phyloP scores from a whole-genome alignment of 768 basidiomycete genomes.

The Steccherinum ochraceum region DNA sequence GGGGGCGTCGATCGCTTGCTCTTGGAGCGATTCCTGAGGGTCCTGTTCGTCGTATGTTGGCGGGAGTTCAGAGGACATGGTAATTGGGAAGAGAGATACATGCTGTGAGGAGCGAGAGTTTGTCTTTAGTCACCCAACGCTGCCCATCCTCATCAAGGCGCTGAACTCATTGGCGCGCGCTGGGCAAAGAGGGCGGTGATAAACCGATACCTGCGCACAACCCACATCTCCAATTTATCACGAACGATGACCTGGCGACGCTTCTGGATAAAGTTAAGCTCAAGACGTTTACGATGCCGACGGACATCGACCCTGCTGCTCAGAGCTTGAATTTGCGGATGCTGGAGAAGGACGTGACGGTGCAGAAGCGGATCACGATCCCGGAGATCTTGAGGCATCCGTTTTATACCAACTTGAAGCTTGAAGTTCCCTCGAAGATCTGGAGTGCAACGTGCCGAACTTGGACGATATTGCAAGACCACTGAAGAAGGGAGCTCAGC shows the following conservation, averaged over 20 bases:
- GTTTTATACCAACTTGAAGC: too few species aligned
- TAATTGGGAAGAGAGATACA: constrained; percentile 2
- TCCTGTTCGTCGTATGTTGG: constrained; percentile 17
- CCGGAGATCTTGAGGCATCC: constrained; percentile 73
- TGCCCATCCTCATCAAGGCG: too few species aligned
- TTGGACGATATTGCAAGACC: constrained; percentile 67
- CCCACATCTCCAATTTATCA: too few species aligned
- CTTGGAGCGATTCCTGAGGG: constrained; percentile 7
- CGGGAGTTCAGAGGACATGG: constrained; percentile 20
- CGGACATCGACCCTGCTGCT: constrained; percentile 60
- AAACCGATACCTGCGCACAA: too few species aligned
- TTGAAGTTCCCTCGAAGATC: constrained; percentile 42
- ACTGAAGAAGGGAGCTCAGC: constrained; percentile 50
- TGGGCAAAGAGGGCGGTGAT: too few species aligned
- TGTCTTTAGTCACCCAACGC: not conserved
- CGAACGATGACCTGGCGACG: constrained; percentile 69
- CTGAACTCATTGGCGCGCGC: not conserved
- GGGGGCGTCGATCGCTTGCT: constrained; percentile 24
- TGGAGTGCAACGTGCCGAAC: constrained; percentile 42
- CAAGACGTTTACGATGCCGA: constrained; percentile 70
- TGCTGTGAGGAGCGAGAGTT: not conserved
- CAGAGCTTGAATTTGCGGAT: constrained; percentile 74
- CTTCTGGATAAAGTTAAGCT: constrained; percentile 78
- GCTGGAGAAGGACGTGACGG: constrained; percentile 73
- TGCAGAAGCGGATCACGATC: constrained; percentile 76